Base-by-base conservation (phyloP, 352 stramenopile species). In the Phytopythium mirpurense region DNA sequence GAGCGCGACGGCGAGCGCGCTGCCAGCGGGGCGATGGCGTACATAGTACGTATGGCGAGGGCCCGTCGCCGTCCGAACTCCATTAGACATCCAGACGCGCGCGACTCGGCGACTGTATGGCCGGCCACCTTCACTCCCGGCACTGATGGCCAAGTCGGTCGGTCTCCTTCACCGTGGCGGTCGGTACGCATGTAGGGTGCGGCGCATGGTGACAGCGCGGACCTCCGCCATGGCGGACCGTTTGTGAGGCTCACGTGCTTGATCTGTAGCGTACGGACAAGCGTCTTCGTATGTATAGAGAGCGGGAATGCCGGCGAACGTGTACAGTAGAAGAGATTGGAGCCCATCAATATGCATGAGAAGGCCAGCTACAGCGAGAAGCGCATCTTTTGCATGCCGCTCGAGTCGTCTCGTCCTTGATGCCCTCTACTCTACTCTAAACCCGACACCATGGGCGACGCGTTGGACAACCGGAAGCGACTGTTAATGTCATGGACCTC, bases 151-250 rank as follows among this genome's bases (percentile, higher is more conserved):
- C 19, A 44, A 44, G 38, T 27, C 38, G n/a, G 38, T 79, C 57
- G n/a, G 63, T 67, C 31, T 86, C 68, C 70, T 80, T 63, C 32
- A 86, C 72, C 29, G 44, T 84, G 51, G 83, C 66, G 8, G 68
- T 84, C n/a, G n/a, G 29, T 74, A 83, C 47, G 75, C n/a, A n/a
- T 83, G 68, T 86, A 79, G 44, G 66, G 60, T 12, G 70, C 83
- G 27, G 65, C 54, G 9, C 60, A 78, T 14, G 68, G 74, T 44
- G 70, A 68, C 38, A 79, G 70, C 41, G 54, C 68, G 4, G 66
- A 83, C 10, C 70, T 65, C n/a, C 73, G 67, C 29, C 65, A 58
- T 24, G 72, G 72, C 11, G 72, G 75, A 9, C 74, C 74, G 1
- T 64, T 70, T 11, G 65, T 83, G 43, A 70, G 70, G 1, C 52